Evolutionary conservation across 257 asterid genomes (phyloP).

Genomic region (Nicotiana obtusifolia): DNA sequence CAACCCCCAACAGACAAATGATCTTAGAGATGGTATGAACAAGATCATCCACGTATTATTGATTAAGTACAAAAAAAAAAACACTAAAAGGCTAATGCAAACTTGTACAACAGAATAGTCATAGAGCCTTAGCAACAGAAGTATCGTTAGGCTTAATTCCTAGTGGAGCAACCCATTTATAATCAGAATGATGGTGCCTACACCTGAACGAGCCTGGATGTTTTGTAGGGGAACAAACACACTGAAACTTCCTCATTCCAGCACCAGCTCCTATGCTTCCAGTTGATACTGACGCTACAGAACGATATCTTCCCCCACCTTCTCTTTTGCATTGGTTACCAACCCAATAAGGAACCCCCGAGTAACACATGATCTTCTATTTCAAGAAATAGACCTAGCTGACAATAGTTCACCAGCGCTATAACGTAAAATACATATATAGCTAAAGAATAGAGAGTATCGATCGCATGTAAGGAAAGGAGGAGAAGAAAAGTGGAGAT

Average conservation of each 20-base stretch:
- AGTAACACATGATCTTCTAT: constrained; percentile 23
- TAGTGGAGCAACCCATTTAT: constrained; percentile 27
- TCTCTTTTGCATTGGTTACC: background rate
- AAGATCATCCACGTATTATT: background rate
- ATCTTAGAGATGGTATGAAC: background rate
- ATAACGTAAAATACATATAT: background rate
- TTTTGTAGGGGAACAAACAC: constrained; percentile 34
- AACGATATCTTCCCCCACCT: background rate
- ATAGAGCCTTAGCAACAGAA: background rate
- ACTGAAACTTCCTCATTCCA: constrained; percentile 16
- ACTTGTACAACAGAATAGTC: background rate
- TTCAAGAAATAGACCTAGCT: background rate
- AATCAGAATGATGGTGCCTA: constrained; percentile 27
- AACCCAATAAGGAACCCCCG: constrained; percentile 1
- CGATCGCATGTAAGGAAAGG: background rate
- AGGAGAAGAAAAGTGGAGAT: background rate
- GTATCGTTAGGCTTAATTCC: background rate
- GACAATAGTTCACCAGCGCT: constrained; percentile 10
- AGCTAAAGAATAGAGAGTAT: background rate
- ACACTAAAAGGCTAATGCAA: background rate
- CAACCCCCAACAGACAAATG: background rate
- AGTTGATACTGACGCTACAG: background rate
- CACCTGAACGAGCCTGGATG: constrained; percentile 37
- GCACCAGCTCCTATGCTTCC: background rate
- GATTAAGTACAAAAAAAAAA: too few species aligned